Conservation (phyloP, 352 stramenopile species). For the Blastocystis hominis region DNA sequence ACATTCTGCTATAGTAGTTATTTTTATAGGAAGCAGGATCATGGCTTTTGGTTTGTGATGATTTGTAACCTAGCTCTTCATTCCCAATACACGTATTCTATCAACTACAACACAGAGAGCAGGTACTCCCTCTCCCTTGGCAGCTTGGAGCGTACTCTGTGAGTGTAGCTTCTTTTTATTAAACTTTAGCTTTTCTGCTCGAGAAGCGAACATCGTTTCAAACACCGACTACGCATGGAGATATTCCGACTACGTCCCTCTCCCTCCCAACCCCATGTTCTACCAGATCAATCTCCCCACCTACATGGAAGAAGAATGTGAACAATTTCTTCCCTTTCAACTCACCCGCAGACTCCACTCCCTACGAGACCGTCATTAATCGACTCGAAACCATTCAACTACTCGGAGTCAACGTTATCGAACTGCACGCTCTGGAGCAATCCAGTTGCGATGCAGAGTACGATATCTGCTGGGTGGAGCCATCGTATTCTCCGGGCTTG, state of each 20-base stretch:
- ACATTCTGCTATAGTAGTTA: no score
- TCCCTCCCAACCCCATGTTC: not conserved
- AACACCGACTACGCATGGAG: not conserved
- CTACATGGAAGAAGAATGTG: not conserved
- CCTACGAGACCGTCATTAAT: not conserved
- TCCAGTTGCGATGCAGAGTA: not conserved
- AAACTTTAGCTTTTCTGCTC: not conserved
- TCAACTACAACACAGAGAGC: slow-evolving; percentile 8
- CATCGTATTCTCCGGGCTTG: slow-evolving; percentile 28
- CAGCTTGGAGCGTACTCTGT: not conserved
- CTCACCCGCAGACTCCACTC: not conserved
- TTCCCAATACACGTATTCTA: not conserved
- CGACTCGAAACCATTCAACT: not conserved
- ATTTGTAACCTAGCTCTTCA: not conserved
- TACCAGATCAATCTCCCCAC: slow-evolving; percentile 47
- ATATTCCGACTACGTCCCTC: not conserved
- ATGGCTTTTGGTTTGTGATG: slow-evolving; percentile 39
- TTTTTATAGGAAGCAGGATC: slow-evolving; percentile 1
- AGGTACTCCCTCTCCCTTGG: slow-evolving; percentile 17
- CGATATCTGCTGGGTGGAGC: not conserved
- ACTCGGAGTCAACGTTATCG: not conserved
- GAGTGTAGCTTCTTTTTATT: not conserved
- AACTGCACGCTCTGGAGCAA: slow-evolving; percentile 28
- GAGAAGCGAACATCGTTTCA: not conserved
- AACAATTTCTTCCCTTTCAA: not conserved